Base-by-base conservation (phyloP, 1,284 basidiomycete genomes). In the Flammula alnicola region DNA sequence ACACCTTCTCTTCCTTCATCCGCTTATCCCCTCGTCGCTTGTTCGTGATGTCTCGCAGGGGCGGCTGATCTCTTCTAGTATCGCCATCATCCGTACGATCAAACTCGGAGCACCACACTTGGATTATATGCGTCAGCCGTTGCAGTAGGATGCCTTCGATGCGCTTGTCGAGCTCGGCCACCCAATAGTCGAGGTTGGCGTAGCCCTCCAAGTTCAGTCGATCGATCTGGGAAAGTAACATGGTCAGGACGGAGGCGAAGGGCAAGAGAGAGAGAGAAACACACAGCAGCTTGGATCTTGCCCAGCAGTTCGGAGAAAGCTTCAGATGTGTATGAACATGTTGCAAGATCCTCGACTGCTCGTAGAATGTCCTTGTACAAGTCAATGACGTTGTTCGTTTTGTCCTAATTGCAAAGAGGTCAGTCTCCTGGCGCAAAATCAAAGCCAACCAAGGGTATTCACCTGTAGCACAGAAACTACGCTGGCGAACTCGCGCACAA, bases 161-260 rank as follows among this genome's bases (percentile, higher is more conserved):
- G 53, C 86, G 83, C 57, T 83, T 80, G 65, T 98, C 95, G 8
- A 99, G 80, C 47, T 91, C 86, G 0, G 86, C 82, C 0, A 98
- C 93, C 95, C 95, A 99, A 44, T 93, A 83, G 52, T 98, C 95
- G n/a, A 99, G 81, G 63, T 99, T 99, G 5, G 95, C 93, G 63
- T 96, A 99, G 8, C 96, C 95, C 64, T 98, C 95, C 56, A 99
- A 72, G 65, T 98, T 98, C 58, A 99, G 79, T 44, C 88, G 84
- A 70, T 99, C 97, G 56, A 98, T 93, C 86, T 93, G 55, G n/a
- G 3, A 35, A 25, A 19, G 35, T 32, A 40, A 7, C 30, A 26
- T n/a, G 33, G 33, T 40, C 14, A 32, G 27, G n/a, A 30, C 16
- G n/a, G 26, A 16, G 31, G 23, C 4, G 29, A 20, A 32, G 14